Percentiles rank a stretch among this genome's conserved stretches.
phyloP scores from a whole-genome alignment of 805 yeast genomes.

The Pichia nanzhaoensis region DNA sequence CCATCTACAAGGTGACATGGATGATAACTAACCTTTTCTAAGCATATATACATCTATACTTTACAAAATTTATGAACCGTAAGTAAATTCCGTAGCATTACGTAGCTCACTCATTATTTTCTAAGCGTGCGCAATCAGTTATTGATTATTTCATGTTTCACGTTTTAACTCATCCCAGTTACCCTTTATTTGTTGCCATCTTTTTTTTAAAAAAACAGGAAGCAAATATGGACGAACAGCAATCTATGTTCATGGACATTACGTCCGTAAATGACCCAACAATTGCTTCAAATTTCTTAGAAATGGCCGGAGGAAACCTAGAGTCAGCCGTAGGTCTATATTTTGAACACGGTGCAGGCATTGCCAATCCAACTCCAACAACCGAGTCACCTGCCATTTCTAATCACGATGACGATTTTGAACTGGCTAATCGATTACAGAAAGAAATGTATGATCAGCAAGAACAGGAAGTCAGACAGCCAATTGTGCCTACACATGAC shows the following conservation, averaged over 20 bases:
- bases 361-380: not conserved
- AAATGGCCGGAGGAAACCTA: conserved; percentile 67
- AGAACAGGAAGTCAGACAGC: conserved; percentile 59
- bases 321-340: conserved; percentile 81
- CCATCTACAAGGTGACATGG: not conserved
- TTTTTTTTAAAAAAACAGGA: no score
- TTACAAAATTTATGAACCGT: no score
- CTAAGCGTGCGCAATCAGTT: no score
- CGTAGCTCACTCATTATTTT: no score
- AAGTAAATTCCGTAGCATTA: no score
- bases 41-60: no score
- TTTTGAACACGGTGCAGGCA: conserved; percentile 54
- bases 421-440: conserved; percentile 56
- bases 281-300: conserved; percentile 69
- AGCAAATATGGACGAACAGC: conserved; percentile 11
- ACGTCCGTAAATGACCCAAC: conserved; percentile 66
- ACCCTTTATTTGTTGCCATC: no score
- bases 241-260: conserved; percentile 70
- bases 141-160: no score
- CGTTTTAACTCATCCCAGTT: no score
- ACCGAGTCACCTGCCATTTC: conserved; percentile 13
- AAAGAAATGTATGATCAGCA: conserved; percentile 50
- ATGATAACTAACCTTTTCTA: not conserved
- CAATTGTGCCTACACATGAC: conserved; percentile 72
- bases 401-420: conserved; percentile 3